Evolutionary conservation across 495 filamentous ascomycete species (phyloP), one percentile per base, ranked within the genome.

Genomic region (Tuber calosporum): DNA sequence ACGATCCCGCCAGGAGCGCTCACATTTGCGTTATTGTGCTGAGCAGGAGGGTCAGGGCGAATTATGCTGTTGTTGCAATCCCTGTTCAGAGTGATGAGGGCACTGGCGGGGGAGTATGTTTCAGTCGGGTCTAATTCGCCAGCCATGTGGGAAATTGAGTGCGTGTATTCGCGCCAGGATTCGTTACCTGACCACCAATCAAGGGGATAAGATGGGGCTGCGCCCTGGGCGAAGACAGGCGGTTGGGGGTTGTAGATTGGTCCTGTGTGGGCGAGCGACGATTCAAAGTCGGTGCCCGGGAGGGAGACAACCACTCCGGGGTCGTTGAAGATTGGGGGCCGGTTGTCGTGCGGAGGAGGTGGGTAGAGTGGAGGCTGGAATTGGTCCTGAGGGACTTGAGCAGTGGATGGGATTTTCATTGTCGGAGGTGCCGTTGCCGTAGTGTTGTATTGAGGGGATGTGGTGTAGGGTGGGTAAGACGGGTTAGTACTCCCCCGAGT

Each of bases 71-170:
- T 80, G 26, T 79, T 69, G 42, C 78, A 80, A 70, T 80, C 79
- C 41, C 78, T 72, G 45, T 76, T 80, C 17, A 80, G 69, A n/a
- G 77, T 79, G 37, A 80, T 80, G 38, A 80, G 70, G n/a, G 79
- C 79, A 39, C 74, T 77, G 67, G 79, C 78, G 34, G 53, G 4
- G 58, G 79, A 80, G 73, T 80, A 80, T 37, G 78, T 80, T 53
- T 80, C 79, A 22, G 72, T 80, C 19, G 79, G 79, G 40, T 80
- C 79, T 8, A 80, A 38, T 58, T 80, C 76, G 38, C 76, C 79
- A n/a, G 76, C 78, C 71, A 80, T 79, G 62, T 71, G 76, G 15
- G 77, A 77, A n/a, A 80, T 80, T 26, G 68, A 74, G 34, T 80
- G 79, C 11, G 72, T 70, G 43, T 80, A 80, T 48, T 80, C 78